These are phyloP conservation scores for Lipomyces japonicus DNA, from an alignment of 805 yeast genomes.

Conservation along the genomic window DNA sequence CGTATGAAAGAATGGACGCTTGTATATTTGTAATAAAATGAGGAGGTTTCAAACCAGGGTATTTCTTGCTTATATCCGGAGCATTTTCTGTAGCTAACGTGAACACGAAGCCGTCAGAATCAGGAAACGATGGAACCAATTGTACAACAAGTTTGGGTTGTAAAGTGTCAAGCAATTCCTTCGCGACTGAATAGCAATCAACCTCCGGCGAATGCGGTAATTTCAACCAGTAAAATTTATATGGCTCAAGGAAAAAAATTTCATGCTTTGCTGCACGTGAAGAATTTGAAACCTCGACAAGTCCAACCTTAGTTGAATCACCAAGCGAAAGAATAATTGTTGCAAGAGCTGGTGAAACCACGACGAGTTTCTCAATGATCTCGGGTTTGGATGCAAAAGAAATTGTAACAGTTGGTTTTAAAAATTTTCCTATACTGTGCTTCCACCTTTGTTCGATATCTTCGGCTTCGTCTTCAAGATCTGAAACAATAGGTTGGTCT, in stretches of 20 bases:
- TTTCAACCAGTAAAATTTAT: conserved; percentile 16
- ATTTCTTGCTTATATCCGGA: neutral
- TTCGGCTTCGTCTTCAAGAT: conserved; percentile 6
- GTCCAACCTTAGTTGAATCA: conserved; percentile 12
- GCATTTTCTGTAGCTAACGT: conserved; percentile 8
- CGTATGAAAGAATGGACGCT: conserved; percentile 44
- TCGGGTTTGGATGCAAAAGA: neutral
- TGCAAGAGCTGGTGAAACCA: conserved; percentile 17
- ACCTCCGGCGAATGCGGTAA: conserved; percentile 17
- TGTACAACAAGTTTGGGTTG: conserved; percentile 10
- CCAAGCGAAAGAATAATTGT: conserved; percentile 3
- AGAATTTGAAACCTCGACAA: conserved; percentile 4
- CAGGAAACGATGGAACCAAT: conserved; percentile 11
- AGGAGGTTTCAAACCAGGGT: conserved; percentile 52
- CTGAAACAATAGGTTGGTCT: conserved; percentile 10
- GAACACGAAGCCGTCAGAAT: conserved; percentile 16
- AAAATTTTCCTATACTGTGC: neutral
- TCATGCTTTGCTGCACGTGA: neutral
- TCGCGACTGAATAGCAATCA: conserved; percentile 18
- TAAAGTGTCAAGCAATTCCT: conserved; percentile 13
- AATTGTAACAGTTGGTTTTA: neutral
- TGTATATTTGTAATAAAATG: conserved; percentile 57
- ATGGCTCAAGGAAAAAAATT: conserved; percentile 1
- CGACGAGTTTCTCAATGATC: conserved; percentile 1
- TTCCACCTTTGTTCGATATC: neutral